These are phyloP conservation scores for Talaromyces adpressus DNA, from an alignment of 495 filamentous ascomycete genomes.

Conservation along the genomic window DNA sequence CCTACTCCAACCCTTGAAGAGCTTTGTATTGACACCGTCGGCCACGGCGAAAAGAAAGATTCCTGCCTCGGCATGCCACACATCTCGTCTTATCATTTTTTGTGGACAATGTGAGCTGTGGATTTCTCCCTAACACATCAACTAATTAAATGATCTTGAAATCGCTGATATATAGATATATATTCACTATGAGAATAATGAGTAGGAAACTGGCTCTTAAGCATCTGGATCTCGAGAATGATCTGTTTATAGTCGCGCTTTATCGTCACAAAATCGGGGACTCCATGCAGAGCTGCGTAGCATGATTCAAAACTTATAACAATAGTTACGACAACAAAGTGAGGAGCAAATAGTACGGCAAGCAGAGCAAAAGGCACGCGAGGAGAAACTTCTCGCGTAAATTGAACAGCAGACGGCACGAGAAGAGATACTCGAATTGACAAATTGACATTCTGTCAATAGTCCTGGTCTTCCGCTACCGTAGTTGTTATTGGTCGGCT, in stretches of 20 bases:
- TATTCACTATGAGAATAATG: background rate
- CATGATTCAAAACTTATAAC: background rate
- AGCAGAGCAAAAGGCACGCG: background rate
- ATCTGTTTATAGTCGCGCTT: background rate
- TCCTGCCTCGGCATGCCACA: too few species aligned
- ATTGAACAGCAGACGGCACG: background rate
- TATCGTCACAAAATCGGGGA: background rate
- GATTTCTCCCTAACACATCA: slow-evolving; percentile 6
- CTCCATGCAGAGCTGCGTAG: background rate
- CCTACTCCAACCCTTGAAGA: too few species aligned
- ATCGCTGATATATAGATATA: background rate
- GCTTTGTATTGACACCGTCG: too few species aligned
- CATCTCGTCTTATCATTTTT: too few species aligned
- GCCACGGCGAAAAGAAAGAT: too few species aligned
- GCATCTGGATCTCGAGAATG: background rate
- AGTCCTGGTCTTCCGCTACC: too few species aligned
- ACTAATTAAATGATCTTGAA: slow-evolving; percentile 3
- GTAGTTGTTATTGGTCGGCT: too few species aligned
- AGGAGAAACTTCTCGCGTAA: background rate
- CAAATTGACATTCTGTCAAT: too few species aligned
- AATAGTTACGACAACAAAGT: background rate
- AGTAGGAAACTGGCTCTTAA: background rate
- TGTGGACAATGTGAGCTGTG: background rate
- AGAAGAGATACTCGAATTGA: background rate
- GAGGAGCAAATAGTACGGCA: background rate